Conservation (phyloP, 345 rosid species). For the Gynandropsis gynandra region DNA sequence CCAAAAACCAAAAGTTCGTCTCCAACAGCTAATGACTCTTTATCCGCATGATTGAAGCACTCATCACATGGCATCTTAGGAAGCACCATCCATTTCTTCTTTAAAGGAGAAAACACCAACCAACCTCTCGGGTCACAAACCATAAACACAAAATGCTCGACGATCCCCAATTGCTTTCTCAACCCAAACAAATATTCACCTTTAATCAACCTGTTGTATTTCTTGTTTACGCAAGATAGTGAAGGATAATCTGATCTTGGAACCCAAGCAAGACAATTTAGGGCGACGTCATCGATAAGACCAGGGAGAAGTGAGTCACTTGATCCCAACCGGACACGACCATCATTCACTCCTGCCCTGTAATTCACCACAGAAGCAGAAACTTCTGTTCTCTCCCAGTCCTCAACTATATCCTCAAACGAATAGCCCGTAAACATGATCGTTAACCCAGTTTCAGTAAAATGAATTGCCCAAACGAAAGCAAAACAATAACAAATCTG, state of each 20-base stretch:
- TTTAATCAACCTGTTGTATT: slow-evolving; percentile 39
- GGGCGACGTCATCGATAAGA: slow-evolving; percentile 66
- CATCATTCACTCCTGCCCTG: slow-evolving; percentile 44
- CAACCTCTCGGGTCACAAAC: slow-evolving; percentile 78
- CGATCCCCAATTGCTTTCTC: slow-evolving; percentile 47
- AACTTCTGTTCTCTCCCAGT: slow-evolving; percentile 18
- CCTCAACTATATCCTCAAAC: slow-evolving; percentile 13
- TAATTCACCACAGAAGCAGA: slow-evolving; percentile 13
- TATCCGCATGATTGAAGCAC: slow-evolving; percentile 56
- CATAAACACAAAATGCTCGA: slow-evolving; percentile 63
- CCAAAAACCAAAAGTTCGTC: slow-evolving; percentile 58
- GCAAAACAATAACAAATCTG: slow-evolving; percentile 19
- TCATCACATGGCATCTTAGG: slow-evolving; percentile 84
- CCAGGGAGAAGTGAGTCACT: slow-evolving; percentile 73
- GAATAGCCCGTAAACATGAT: slow-evolving; percentile 27
- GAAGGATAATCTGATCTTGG: slow-evolving; percentile 55
- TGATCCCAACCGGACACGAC: slow-evolving; percentile 40
- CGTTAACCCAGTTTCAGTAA: slow-evolving; percentile 17
- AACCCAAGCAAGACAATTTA: slow-evolving; percentile 58
- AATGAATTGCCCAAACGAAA: slow-evolving; percentile 23
- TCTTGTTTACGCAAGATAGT: slow-evolving; percentile 48
- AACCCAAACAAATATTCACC: slow-evolving; percentile 47
- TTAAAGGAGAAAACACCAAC: slow-evolving; percentile 57
- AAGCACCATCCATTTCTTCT: slow-evolving; percentile 57
- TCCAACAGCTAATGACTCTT: slow-evolving; percentile 63